Conservation (phyloP, 176 grass and related monocot genomes). For the Luzula sylvatica region DNA sequence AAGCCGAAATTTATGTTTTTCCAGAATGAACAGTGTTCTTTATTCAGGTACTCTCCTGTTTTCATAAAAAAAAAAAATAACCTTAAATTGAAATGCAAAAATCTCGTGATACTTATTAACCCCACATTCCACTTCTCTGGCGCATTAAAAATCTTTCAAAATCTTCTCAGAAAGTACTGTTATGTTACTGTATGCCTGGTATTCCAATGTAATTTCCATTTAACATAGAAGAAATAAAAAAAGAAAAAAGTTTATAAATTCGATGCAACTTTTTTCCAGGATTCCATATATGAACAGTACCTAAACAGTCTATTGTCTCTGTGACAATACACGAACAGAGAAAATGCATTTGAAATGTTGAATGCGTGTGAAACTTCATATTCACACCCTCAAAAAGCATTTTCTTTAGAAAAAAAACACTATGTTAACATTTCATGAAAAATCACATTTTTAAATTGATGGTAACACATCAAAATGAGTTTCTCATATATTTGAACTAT, state of each 20-base stretch:
- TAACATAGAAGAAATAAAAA: slow-evolving; percentile 16
- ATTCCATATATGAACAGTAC: slow-evolving; percentile 6
- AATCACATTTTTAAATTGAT: too few relatives aligned
- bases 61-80: slow-evolving; percentile 1
- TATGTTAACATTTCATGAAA: too few relatives aligned
- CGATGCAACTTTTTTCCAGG: slow-evolving; percentile 10
- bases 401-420: not conserved
- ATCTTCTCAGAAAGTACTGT: slow-evolving; percentile 2
- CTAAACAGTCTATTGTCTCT: not conserved
- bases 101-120: slow-evolving; percentile 16
- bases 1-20: slow-evolving; percentile 13
- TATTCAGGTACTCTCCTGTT: not conserved
- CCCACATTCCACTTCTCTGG: not conserved
- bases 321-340: slow-evolving; percentile 4
- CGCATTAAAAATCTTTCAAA: not conserved
- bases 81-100: slow-evolving; percentile 14
- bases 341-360: slow-evolving; percentile 6
- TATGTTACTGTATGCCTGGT: slow-evolving; percentile 6
- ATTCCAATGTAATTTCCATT: not conserved
- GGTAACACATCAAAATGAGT: too few relatives aligned
- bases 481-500: too few relatives aligned
- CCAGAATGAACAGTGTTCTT: not conserved
- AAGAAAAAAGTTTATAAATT: not conserved
- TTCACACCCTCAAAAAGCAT: slow-evolving; percentile 3
- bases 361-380: slow-evolving; percentile 3